These are phyloP conservation scores for Thraustochytrium striatum DNA, from an alignment of 352 stramenopile species.

Conservation along the genomic window DNA sequence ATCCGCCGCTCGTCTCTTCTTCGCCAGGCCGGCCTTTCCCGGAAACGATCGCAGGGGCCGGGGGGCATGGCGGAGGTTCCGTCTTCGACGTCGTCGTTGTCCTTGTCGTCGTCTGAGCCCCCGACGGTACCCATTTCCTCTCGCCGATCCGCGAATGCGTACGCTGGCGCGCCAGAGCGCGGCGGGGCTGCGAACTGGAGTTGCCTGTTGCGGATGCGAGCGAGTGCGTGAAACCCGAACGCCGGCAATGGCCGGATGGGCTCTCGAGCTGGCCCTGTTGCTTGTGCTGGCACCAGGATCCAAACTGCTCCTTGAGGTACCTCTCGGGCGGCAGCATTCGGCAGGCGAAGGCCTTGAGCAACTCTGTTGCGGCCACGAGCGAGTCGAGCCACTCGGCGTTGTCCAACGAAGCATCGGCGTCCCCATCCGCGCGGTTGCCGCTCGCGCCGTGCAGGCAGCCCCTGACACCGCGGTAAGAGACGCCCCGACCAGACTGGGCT, in stretches of 20 bases:
- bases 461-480: constrained; percentile 18
- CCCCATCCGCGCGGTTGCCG: background rate
- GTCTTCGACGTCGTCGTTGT: too few species aligned
- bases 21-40: too few species aligned
- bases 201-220: background rate
- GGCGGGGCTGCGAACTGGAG: background rate
- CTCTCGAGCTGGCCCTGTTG: background rate
- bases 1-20: too few species aligned
- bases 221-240: background rate
- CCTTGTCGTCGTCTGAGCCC: too few species aligned
- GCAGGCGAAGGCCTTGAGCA: constrained; percentile 42
- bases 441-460: background rate
- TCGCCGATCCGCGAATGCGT: constrained; percentile 23
- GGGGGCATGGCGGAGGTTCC: too few species aligned
- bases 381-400: constrained; percentile 44
- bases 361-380: constrained; percentile 31
- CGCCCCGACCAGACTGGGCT: constrained; percentile 1
- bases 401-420: constrained; percentile 1
- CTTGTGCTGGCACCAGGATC: constrained; percentile 7
- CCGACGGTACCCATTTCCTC: too few species aligned
- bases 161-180: background rate
- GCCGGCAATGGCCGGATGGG: background rate
- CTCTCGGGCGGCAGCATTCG: constrained; percentile 23
- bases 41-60: too few species aligned
- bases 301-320: constrained; percentile 42